phyloP scores from a whole-genome alignment of 2,329 filamentous ascomycete genomes.

The Aspergillus oerlinghausenensis region DNA sequence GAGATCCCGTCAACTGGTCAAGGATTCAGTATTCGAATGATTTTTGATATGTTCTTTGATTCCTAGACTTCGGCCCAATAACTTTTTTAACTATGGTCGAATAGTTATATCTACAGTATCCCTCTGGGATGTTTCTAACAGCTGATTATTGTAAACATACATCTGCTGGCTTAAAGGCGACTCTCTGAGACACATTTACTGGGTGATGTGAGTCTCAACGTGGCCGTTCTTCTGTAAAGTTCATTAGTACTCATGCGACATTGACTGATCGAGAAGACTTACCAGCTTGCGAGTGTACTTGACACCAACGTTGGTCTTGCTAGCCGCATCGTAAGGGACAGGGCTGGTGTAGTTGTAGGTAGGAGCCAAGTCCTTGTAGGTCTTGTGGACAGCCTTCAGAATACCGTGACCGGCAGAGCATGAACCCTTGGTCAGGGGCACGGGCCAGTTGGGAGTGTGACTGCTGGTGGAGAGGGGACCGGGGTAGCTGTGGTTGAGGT shows the following conservation, averaged over 20 bases:
- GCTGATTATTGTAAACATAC: background rate
- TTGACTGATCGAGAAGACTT: background rate
- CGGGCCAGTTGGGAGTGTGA: conserved; percentile 26
- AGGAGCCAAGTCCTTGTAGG: conserved; percentile 20
- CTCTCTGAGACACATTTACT: background rate
- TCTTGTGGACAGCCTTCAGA: conserved; percentile 27
- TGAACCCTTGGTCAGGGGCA: conserved; percentile 26
- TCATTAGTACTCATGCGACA: background rate
- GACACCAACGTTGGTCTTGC: conserved; percentile 16
- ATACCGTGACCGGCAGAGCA: conserved; percentile 36
- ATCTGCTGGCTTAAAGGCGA: background rate
- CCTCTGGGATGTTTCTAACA: background rate
- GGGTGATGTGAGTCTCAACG: conserved; percentile 2
- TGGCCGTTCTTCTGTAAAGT: conserved; percentile 5
- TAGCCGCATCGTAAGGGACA: conserved; percentile 21
- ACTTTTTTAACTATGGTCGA: too few species aligned
- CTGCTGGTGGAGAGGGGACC: conserved; percentile 36
- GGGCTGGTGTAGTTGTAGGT: conserved; percentile 34
- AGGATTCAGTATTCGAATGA: too few species aligned
- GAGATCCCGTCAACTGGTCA: background rate
- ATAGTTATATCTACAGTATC: background rate
- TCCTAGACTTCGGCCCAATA: too few species aligned
- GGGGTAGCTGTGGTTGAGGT: conserved; percentile 53
- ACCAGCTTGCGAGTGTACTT: conserved; percentile 13
- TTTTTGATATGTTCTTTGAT: too few species aligned